Evolutionary conservation across 352 stramenopile genomes (phyloP).

Genomic region (Thraustotheca clavata): DNA sequence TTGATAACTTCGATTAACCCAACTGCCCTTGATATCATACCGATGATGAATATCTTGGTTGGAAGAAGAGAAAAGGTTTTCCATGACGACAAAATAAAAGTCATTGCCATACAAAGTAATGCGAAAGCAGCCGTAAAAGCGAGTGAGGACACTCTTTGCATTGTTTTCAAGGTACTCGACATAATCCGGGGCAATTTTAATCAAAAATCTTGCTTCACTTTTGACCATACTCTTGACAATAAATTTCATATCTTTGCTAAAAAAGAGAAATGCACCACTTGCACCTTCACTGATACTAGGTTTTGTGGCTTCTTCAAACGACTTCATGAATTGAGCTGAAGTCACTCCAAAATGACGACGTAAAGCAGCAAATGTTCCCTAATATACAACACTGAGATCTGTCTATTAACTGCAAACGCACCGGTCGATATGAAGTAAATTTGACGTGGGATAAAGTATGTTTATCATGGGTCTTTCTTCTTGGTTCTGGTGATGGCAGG

Average conservation of each 20-base stretch:
- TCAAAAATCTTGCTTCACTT: constrained; percentile 69
- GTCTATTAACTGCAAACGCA: neutral
- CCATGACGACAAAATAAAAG: constrained; percentile 91
- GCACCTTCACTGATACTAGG: constrained; percentile 86
- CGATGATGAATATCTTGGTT: constrained; percentile 67
- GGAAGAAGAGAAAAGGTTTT: constrained; percentile 82
- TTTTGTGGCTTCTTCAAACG: constrained; percentile 78
- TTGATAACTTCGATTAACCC: constrained; percentile 82
- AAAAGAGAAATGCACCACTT: constrained; percentile 89
- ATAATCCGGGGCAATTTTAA: constrained; percentile 79
- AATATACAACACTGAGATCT: neutral
- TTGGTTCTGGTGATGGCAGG: neutral
- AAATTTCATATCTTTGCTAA: constrained; percentile 83
- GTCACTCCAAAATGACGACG: constrained; percentile 59
- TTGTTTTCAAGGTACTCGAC: constrained; percentile 74
- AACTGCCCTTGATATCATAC: constrained; percentile 90
- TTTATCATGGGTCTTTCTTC: constrained; percentile 2
- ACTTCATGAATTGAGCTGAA: constrained; percentile 50
- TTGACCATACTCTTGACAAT: constrained; percentile 89
- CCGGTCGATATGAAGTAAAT: constrained; percentile 20
- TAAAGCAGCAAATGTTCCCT: constrained; percentile 53
- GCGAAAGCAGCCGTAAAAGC: constrained; percentile 87
- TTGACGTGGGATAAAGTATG: constrained; percentile 24
- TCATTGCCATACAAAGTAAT: constrained; percentile 85
- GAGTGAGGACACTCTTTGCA: constrained; percentile 69